These are phyloP conservation scores for Eremomyces bilateralis DNA, from an alignment of 495 filamentous ascomycete genomes.

Conservation along the genomic window DNA sequence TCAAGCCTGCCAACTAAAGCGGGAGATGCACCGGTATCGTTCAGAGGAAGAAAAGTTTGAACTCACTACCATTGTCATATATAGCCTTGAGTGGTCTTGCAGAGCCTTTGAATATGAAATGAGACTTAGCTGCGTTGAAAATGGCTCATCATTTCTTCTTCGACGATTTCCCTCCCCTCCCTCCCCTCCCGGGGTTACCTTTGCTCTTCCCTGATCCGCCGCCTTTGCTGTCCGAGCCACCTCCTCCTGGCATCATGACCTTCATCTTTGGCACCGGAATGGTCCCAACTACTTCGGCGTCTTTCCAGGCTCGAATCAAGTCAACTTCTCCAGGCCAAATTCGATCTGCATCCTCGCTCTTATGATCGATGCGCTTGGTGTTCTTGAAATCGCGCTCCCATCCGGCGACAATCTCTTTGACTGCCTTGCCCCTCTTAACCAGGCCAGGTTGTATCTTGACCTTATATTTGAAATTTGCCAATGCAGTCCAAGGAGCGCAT, in stretches of 20 bases:
- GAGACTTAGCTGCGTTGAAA: too few relatives aligned
- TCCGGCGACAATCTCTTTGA: conserved; percentile 60
- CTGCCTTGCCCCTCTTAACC: conserved; percentile 85
- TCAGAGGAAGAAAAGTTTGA: too few relatives aligned
- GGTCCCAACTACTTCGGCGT: conserved; percentile 58
- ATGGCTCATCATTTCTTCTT: conserved; percentile 1
- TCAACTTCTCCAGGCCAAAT: conserved; percentile 70
- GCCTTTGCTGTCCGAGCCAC: conserved; percentile 22
- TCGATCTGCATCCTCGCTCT: conserved; percentile 39
- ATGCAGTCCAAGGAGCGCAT: conserved; percentile 73
- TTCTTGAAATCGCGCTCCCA: conserved; percentile 38
- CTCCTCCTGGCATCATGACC: conserved; percentile 38
- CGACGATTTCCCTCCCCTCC: conserved; percentile 23
- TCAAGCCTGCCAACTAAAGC: too few relatives aligned
- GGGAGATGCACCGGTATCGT: too few relatives aligned
- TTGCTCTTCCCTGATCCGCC: conserved; percentile 23
- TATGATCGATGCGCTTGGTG: conserved; percentile 31
- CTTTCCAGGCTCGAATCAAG: conserved; percentile 56
- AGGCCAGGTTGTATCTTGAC: conserved; percentile 79
- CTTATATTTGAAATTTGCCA: conserved; percentile 65
- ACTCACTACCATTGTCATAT: too few relatives aligned
- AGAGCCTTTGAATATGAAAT: too few relatives aligned
- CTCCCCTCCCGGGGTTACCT: conserved; percentile 20
- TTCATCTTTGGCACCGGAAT: conserved; percentile 74
- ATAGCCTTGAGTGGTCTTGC: too few relatives aligned